Evolutionary conservation across 805 yeast genomes (phyloP).

Genomic region (Yarrowia keelungensis): DNA sequence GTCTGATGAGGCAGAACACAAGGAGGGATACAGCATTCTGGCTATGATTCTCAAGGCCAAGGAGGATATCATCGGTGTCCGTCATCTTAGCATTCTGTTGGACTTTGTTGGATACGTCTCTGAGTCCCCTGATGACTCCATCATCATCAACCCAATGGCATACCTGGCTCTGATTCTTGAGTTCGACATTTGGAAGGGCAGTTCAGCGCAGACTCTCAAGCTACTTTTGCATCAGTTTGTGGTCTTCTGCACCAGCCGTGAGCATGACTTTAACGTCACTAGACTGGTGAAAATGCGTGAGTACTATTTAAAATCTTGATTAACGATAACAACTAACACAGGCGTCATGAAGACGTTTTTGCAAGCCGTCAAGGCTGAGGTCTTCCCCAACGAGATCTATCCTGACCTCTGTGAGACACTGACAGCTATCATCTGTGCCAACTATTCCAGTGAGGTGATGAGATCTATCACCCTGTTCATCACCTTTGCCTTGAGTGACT

Average conservation of each 20-base stretch:
- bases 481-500: slow-evolving; percentile 56
- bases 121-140: slow-evolving; percentile 59
- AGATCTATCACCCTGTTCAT: slow-evolving; percentile 60
- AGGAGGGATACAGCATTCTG: slow-evolving; percentile 31
- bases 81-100: slow-evolving; percentile 56
- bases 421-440: slow-evolving; percentile 54
- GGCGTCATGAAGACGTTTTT: slow-evolving; percentile 55
- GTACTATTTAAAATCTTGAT: background rate
- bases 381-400: slow-evolving; percentile 52
- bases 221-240: slow-evolving; percentile 65
- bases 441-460: slow-evolving; percentile 62
- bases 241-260: slow-evolving; percentile 61
- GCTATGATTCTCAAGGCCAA: slow-evolving; percentile 32
- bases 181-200: slow-evolving; percentile 62
- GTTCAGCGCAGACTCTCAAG: slow-evolving; percentile 56
- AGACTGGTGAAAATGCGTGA: slow-evolving; percentile 60
- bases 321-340: slow-evolving; percentile 7
- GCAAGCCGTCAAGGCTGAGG: slow-evolving; percentile 57
- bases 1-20: slow-evolving; percentile 34
- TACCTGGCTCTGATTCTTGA: slow-evolving; percentile 68
- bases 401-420: slow-evolving; percentile 54
- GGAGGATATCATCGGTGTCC: slow-evolving; percentile 43
- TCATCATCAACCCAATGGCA: slow-evolving; percentile 62
- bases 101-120: slow-evolving; percentile 64
- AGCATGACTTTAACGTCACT: slow-evolving; percentile 57